Percentiles rank a stretch among this genome's conserved stretches.
phyloP scores from a whole-genome alignment of 257 asterid genomes.

The Knoxia roxburghii region DNA sequence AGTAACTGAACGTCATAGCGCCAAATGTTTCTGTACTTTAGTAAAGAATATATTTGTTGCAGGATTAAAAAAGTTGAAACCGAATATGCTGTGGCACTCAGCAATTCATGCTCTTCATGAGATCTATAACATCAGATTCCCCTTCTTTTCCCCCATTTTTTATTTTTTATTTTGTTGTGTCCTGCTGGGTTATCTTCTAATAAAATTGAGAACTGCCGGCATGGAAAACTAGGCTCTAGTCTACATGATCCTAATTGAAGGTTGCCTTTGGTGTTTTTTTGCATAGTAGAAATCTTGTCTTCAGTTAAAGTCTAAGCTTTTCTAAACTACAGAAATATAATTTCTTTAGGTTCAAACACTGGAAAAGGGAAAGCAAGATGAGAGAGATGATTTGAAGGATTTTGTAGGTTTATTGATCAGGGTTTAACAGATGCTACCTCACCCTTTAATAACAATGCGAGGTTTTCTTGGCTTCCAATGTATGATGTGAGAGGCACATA shows the following conservation, averaged over 20 bases:
- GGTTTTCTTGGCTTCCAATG: neutral
- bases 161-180: neutral
- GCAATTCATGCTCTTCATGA: neutral
- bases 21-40: neutral
- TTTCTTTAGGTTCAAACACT: neutral
- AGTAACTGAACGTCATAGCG: neutral
- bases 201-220: neutral
- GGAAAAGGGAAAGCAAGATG: neutral
- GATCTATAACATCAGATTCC: neutral
- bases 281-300: neutral
- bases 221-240: neutral
- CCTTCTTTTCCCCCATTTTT: neutral
- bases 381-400: too few species aligned
- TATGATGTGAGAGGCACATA: neutral
- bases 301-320: neutral
- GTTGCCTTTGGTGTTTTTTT: neutral
- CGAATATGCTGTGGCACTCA: neutral
- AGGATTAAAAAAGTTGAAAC: neutral
- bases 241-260: neutral
- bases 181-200: neutral
- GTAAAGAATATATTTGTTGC: neutral
- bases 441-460: neutral
- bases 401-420: too few species aligned
- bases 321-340: neutral
- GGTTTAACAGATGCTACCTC: too few species aligned